These are phyloP conservation scores for Paramecium sonneborni DNA, from an alignment of 73 alveolate species.

Conservation along the genomic window DNA sequence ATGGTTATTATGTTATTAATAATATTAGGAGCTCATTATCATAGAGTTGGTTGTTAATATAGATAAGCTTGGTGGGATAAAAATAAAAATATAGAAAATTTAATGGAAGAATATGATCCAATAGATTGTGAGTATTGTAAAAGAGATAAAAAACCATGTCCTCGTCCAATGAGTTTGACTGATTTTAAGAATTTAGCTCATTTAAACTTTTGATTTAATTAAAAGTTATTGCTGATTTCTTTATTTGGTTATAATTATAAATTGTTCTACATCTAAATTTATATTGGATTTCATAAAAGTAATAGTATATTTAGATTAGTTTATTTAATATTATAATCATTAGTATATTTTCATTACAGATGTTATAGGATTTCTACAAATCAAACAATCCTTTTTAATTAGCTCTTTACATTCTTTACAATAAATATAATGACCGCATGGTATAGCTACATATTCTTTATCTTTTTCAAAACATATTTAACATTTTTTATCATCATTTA, in stretches of 20 bases:
- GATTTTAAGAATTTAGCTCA: conserved; percentile 49
- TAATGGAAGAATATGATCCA: conserved; percentile 15
- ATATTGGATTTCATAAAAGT: no score
- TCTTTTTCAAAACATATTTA: conserved; percentile 31
- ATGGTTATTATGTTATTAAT: neutral
- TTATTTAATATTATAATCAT: neutral
- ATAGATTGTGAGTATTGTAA: conserved; percentile 17
- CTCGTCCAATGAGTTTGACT: neutral
- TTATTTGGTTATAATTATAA: no score
- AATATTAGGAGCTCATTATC: conserved; percentile 35
- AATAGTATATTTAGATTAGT: no score
- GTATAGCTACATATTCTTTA: conserved; percentile 39
- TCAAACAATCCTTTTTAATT: neutral
- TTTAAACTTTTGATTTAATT: conserved; percentile 29
- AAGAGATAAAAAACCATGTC: neutral
- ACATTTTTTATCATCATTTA: conserved; percentile 12
- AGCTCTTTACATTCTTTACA: conserved; percentile 1
- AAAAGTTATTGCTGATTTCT: no score
- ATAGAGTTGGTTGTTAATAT: conserved; percentile 34
- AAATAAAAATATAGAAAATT: neutral
- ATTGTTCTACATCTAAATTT: no score
- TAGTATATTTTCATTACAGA: conserved; percentile 25
- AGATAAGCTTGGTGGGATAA: conserved; percentile 26
- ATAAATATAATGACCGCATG: conserved; percentile 36
- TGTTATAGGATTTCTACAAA: neutral